Evolutionary conservation across 805 yeast genomes (phyloP), one percentile per base, ranked within the genome.

Genomic region (Cyberlindnera mycetangii): DNA sequence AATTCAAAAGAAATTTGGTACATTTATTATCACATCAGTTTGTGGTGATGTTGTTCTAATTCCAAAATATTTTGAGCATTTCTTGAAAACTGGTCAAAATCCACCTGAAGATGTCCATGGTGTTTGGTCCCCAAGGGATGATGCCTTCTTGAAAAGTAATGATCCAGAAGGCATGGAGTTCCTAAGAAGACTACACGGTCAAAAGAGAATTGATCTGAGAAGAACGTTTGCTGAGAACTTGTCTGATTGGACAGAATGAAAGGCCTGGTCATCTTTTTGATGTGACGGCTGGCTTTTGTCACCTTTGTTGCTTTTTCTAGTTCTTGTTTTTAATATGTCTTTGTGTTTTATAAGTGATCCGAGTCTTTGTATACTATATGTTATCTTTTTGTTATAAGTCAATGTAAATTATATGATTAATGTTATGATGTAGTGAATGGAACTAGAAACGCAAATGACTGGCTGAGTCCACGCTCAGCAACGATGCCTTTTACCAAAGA

Each of bases 61-160:
- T 44, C 71, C 74, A 35, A 62, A 69, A 37, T 72, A 67, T 48
- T 62, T 72, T 47, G 62, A 70, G 45, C 56, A 62, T 32, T 69
- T 69, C 58, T 63, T 72, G 35, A 64, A 65, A 48, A 61, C 68
- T 20, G 69, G 68, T 27, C 60, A 64, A 14, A 69, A 70, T 47
- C 76, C 75, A 10, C 76, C 76, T 30, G 50, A 53, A 42, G 58
- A 68, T 41, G 66, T 65, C 8, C 67, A 70, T n/a, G 76, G 75
- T 41, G 66, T 72, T 35, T 72, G 76, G 76, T 70, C 74, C 2
- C 53, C 63, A 21, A 70, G 67, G 37, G 75, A 72, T 59, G 76
- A 72, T 49, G 64, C 56, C 15, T 59, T 61, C 49, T 51, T 71
- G 42, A 65, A 59, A 40, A 47, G 60, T 20, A 61, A 58, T 19